Evolutionary conservation across 768 basidiomycete genomes (phyloP), one percentile per base, ranked within the genome.

Genomic region (Amanita rubescens): DNA sequence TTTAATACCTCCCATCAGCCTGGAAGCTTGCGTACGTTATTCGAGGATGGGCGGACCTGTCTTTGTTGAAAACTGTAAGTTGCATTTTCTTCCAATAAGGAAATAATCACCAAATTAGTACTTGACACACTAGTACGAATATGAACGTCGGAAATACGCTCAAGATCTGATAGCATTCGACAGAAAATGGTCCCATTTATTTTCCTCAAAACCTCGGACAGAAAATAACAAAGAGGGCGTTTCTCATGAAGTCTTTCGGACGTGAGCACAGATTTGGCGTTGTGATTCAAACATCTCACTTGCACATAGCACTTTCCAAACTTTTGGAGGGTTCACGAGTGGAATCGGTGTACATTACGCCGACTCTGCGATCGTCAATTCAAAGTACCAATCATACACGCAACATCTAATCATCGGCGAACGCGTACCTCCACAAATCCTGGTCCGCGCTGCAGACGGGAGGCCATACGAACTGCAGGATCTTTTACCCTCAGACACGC

Each of bases 151-250:
- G 48, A 78, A 77, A 58, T 85, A 79, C 55, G 87, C 88, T 0
- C 76, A 84, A 65, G 85, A 87, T 54, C 72, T 91, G 55, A 89
- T 89, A 54, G 59, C 76, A 46, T 88, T 86, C 59, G 87, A 90
- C 62, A 79, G 78, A 58, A 62, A 83, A 55, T 85, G 81, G 55
- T 74, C 84, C 7, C 70, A 72, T 12, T 67, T 87, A n/a, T 87
- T 86, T 63, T 87, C 85, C 19, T 79, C 78, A 35, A 84, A 84
- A 63, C 82, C 85, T 4, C 71, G 73, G 30, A 80, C 79, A 3
- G 66, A 68, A 32, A 67, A 70, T 2, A 62, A 73, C 45, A 62
- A 69, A 49, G 71, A 75, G 35, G 80, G 81, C 19, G 76, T 83
- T 17, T 74, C 79, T 1, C 77, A 78, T 51, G 71, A 74, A 32